A percentile compares a stretch with the other conserved stretches of the same genome.
Evolutionary conservation across 768 basidiomycete species (phyloP).

Genomic region (Xerocomellus amylosporus): DNA sequence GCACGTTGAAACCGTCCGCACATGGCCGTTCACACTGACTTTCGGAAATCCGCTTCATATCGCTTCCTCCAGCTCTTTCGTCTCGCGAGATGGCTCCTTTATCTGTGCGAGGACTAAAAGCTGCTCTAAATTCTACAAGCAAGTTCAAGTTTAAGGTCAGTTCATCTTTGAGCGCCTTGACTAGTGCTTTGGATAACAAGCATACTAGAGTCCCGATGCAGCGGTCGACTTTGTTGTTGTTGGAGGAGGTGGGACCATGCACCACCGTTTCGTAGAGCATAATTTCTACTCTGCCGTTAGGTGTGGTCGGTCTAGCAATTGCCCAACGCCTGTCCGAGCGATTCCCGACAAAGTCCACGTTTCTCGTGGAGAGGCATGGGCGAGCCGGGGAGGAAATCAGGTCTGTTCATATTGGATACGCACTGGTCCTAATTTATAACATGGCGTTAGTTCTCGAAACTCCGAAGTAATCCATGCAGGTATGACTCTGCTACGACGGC

Average conservation of each 20-base stretch:
- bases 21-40: background rate
- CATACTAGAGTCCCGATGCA: conserved; percentile 56
- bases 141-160: conserved; percentile 61
- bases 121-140: conserved; percentile 60
- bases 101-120: conserved; percentile 48
- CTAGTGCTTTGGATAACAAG: background rate
- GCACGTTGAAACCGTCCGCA: background rate
- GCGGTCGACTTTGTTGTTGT: conserved; percentile 82
- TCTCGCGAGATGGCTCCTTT: conserved; percentile 28
- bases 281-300: conserved; percentile 33
- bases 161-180: background rate
- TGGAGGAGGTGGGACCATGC: conserved; percentile 63
- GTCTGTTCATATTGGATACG: conserved; percentile 33
- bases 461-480: conserved; percentile 95
- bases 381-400: conserved; percentile 85
- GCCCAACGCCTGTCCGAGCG: conserved; percentile 67
- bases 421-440: background rate
- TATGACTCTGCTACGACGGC: conserved; percentile 20
- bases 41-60: background rate
- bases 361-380: conserved; percentile 74
- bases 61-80: background rate
- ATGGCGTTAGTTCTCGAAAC: conserved; percentile 69
- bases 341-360: conserved; percentile 68
- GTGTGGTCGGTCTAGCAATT: conserved; percentile 83
- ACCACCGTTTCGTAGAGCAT: background rate